These are phyloP conservation scores for Aspergillus leporis DNA, from an alignment of 495 filamentous ascomycete species.

Conservation along the genomic window DNA sequence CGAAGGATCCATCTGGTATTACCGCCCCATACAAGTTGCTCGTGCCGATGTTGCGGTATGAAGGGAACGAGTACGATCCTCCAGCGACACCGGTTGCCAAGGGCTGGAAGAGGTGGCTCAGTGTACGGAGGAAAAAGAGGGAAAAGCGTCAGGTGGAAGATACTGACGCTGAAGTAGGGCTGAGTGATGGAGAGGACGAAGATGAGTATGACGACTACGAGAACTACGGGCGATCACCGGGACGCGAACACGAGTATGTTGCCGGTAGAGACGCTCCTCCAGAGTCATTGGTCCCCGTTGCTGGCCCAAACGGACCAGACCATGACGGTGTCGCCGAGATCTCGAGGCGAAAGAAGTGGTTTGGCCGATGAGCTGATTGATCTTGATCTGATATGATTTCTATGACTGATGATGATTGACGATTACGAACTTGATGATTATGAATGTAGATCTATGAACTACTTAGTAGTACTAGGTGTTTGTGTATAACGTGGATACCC, in stretches of 20 bases:
- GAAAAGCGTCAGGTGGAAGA: slow-evolving; percentile 21
- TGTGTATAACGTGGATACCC: background rate
- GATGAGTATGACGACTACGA: slow-evolving; percentile 8
- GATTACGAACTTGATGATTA: background rate
- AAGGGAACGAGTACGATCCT: slow-evolving; percentile 46
- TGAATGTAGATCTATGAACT: slow-evolving; percentile 2
- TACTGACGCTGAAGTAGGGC: slow-evolving; percentile 20
- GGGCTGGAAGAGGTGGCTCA: slow-evolving; percentile 47
- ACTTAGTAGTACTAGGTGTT: background rate
- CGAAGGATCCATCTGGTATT: slow-evolving; percentile 81
- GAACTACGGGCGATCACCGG: slow-evolving; percentile 15
- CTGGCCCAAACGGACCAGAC: slow-evolving; percentile 12
- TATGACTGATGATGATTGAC: slow-evolving; percentile 7
- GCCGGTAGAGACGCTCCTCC: slow-evolving; percentile 12
- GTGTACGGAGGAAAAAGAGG: slow-evolving; percentile 23
- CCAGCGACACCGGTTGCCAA: slow-evolving; percentile 38
- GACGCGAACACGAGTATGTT: slow-evolving; percentile 24
- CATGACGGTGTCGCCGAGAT: slow-evolving; percentile 18
- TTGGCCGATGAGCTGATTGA: slow-evolving; percentile 27
- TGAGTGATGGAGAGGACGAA: slow-evolving; percentile 28
- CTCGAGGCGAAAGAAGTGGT: slow-evolving; percentile 40
- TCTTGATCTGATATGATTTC: slow-evolving; percentile 17
- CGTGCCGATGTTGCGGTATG: slow-evolving; percentile 70
- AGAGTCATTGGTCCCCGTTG: slow-evolving; percentile 19
- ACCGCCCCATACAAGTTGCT: slow-evolving; percentile 85